phyloP scores from a whole-genome alignment of 2,329 filamentous ascomycete genomes.

The Xylariaceae sp. region DNA sequence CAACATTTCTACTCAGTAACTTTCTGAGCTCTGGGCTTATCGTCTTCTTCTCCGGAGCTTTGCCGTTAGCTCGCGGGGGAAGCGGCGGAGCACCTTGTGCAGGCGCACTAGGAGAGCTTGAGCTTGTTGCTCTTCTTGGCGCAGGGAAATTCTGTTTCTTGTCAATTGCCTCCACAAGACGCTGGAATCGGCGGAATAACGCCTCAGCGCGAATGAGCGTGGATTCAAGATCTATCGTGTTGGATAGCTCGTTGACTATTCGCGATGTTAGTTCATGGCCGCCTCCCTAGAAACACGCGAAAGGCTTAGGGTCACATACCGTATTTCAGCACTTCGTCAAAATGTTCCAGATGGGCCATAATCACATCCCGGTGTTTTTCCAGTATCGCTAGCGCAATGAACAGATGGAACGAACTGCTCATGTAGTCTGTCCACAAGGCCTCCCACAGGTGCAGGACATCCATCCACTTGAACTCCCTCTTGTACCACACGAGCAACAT shows the following conservation, averaged over 20 bases:
- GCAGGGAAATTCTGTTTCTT: constrained; percentile 83
- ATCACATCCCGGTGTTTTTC: constrained; percentile 97
- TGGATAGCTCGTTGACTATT: constrained; percentile 88
- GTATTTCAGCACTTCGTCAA: constrained; percentile 97
- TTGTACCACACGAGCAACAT: constrained; percentile 99
- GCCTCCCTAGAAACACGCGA: constrained; percentile 12
- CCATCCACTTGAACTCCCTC: constrained; percentile 87
- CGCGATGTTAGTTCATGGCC: constrained; percentile 5
- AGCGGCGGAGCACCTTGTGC: constrained; percentile 15
- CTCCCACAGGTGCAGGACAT: constrained; percentile 89
- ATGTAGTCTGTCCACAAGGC: constrained; percentile 89
- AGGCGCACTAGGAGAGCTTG: constrained; percentile 16
- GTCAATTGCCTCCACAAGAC: constrained; percentile 86
- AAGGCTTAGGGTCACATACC: constrained; percentile 52
- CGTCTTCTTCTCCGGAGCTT: constrained; percentile 43
- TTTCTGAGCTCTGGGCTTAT: constrained; percentile 58
- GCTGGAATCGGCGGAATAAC: constrained; percentile 83
- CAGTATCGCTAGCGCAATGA: constrained; percentile 87
- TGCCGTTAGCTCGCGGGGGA: constrained; percentile 30
- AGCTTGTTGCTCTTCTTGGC: constrained; percentile 36
- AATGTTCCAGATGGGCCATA: constrained; percentile 88
- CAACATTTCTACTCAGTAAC: constrained; percentile 44
- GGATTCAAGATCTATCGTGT: constrained; percentile 84
- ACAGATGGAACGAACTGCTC: constrained; percentile 88
- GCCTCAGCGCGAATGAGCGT: constrained; percentile 85